Evolutionary conservation across 768 basidiomycete species (phyloP).

Genomic region (Russula brevipes): DNA sequence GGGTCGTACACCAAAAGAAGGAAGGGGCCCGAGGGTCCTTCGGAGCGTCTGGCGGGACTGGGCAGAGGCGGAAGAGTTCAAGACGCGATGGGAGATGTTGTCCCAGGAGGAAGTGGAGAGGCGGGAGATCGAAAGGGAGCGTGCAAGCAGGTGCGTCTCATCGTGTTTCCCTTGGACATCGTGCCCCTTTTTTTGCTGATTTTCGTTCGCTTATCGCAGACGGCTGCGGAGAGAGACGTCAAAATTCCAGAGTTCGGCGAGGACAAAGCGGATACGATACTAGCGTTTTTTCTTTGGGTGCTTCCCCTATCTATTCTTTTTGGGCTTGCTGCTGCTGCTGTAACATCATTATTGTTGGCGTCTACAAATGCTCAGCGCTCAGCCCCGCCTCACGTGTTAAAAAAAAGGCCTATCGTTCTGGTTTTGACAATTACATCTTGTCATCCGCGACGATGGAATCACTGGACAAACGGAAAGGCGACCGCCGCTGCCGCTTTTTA

Average conservation of each 20-base stretch:
- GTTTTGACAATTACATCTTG: too few relatives aligned
- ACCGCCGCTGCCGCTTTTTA: too few relatives aligned
- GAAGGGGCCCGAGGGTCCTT: conserved; percentile 73
- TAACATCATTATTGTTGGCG: not conserved
- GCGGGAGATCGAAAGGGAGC: conserved; percentile 81
- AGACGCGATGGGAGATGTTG: conserved; percentile 81
- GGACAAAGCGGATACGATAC: conserved; percentile 27
- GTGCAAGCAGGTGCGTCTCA: conserved; percentile 62
- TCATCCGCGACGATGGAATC: too few relatives aligned
- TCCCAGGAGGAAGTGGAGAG: conserved; percentile 88
- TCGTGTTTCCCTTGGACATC: not conserved
- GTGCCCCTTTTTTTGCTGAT: not conserved
- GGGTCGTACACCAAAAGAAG: conserved; percentile 72
- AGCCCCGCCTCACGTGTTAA: too few relatives aligned
- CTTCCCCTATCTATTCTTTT: not conserved
- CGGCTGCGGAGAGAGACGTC: conserved; percentile 62
- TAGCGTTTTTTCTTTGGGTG: not conserved
- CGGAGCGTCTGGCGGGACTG: conserved; percentile 94
- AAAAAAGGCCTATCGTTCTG: too few relatives aligned
- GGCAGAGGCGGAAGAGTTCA: conserved; percentile 86
- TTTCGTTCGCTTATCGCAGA: conserved; percentile 31
- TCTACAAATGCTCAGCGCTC: too few relatives aligned
- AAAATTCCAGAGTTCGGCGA: conserved; percentile 49
- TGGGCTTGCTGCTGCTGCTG: not conserved
- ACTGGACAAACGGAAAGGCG: too few relatives aligned